Conservation (phyloP, 768 basidiomycete genomes). For the Russula earlei region DNA sequence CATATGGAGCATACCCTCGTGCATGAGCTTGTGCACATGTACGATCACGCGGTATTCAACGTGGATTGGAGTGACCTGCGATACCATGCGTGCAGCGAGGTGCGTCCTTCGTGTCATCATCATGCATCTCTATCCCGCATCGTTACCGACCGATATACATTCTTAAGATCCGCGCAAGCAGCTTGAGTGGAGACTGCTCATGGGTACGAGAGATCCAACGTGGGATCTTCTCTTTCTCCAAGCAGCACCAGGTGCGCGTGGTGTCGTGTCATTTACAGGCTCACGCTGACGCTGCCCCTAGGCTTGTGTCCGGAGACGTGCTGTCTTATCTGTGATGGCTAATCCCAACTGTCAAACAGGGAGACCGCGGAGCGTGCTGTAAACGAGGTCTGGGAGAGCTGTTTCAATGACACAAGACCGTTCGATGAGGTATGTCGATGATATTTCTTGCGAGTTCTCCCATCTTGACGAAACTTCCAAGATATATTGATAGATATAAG, state of each 20-base stretch:
- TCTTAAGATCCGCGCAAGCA: constrained; percentile 86
- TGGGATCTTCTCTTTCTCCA: constrained; percentile 72
- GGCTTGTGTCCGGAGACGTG: constrained; percentile 87
- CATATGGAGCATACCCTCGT: constrained; percentile 92
- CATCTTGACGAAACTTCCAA: not conserved
- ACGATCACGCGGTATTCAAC: constrained; percentile 91
- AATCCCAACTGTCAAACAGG: constrained; percentile 71
- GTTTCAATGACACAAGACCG: constrained; percentile 89
- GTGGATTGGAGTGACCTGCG: constrained; percentile 85
- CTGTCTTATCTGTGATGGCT: constrained; percentile 67
- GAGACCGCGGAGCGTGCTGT: constrained; percentile 81
- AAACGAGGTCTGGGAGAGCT: constrained; percentile 96
- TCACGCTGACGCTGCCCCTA: constrained; percentile 26
- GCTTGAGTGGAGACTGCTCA: constrained; percentile 86
- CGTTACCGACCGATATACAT: no score
- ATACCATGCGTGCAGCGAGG: constrained; percentile 97
- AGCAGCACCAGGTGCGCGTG: constrained; percentile 77
- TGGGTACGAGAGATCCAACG: constrained; percentile 74
- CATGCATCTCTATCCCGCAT: no score
- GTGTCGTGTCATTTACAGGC: constrained; percentile 14
- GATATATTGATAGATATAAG: no score
- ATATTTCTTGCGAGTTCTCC: not conserved
- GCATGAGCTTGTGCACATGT: constrained; percentile 93
- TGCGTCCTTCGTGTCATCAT: constrained; percentile 30
- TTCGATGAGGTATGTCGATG: constrained; percentile 76